A percentile compares a stretch with the other conserved stretches of the same genome.
phyloP scores from a whole-genome alignment of 2,329 filamentous ascomycete species.

The Plectosphaerella cucumerina region DNA sequence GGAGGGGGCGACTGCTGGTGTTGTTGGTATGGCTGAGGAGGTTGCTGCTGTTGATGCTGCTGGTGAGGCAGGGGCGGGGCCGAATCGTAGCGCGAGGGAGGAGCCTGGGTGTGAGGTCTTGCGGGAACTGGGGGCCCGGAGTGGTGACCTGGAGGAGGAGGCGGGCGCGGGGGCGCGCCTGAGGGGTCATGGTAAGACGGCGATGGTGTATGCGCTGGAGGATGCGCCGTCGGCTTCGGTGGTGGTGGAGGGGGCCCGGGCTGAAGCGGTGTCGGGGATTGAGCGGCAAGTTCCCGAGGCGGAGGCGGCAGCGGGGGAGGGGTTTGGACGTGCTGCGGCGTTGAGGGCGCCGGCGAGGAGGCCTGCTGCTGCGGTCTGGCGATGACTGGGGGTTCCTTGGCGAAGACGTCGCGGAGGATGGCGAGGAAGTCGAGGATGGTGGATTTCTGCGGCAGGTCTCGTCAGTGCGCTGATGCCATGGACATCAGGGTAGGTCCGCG shows the following conservation, averaged over 20 bases:
- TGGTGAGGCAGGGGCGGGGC: slow-evolving; percentile 41
- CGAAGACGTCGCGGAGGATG: slow-evolving; percentile 81
- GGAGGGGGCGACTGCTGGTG: slow-evolving; percentile 22
- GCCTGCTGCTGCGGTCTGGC: slow-evolving; percentile 53
- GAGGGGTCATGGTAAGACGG: slow-evolving; percentile 19
- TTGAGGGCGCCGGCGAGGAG: slow-evolving; percentile 26
- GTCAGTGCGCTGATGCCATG: slow-evolving; percentile 1
- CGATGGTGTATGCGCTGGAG: slow-evolving; percentile 22
- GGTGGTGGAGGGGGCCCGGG: slow-evolving; percentile 45
- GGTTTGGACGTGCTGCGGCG: slow-evolving; percentile 27
- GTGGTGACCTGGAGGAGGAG: slow-evolving; percentile 7
- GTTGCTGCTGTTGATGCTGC: slow-evolving; percentile 8
- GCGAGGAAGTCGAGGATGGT: slow-evolving; percentile 77
- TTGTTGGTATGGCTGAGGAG: slow-evolving; percentile 1
- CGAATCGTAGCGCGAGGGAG: slow-evolving; percentile 40
- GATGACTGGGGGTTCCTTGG: slow-evolving; percentile 89
- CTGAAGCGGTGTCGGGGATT: slow-evolving; percentile 26
- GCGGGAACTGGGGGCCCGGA: slow-evolving; percentile 7
- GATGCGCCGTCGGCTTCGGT: slow-evolving; percentile 43
- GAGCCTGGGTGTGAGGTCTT: slow-evolving; percentile 5
- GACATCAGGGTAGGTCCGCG: background rate
- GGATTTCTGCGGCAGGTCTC: slow-evolving; percentile 60
- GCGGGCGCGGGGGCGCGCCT: slow-evolving; percentile 5
- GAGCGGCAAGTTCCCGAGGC: slow-evolving; percentile 57
- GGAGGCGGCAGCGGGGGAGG: slow-evolving; percentile 65